phyloP scores from a whole-genome alignment of 805 yeast species.

The Wickerhamiella azyma region DNA sequence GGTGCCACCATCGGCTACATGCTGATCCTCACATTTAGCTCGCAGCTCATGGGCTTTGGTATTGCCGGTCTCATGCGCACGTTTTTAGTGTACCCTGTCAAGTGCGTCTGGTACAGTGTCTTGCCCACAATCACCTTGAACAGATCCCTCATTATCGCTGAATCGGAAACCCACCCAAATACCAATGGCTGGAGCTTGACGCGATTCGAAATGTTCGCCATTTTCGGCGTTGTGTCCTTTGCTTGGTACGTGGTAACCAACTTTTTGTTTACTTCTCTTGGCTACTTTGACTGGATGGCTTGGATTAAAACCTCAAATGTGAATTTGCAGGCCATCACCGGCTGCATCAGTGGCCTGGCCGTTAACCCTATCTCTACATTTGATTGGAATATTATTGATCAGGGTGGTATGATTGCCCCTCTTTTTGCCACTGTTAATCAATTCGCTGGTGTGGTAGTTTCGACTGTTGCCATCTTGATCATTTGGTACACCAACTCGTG shows the following conservation, averaged over 20 bases:
- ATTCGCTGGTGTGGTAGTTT: slow-evolving; percentile 28
- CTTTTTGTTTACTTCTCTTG: slow-evolving; percentile 44
- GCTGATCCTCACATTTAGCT: slow-evolving; percentile 36
- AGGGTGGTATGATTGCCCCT: slow-evolving; percentile 30
- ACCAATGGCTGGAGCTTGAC: slow-evolving; percentile 49
- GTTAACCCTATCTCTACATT: slow-evolving; percentile 40
- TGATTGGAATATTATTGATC: slow-evolving; percentile 32
- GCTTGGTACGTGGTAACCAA: slow-evolving; percentile 58
- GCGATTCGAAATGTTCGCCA: slow-evolving; percentile 36
- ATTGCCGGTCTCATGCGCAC: slow-evolving; percentile 52
- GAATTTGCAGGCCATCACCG: slow-evolving; percentile 37
- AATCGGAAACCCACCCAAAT: slow-evolving; percentile 26
- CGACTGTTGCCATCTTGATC: slow-evolving; percentile 21
- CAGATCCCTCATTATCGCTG: slow-evolving; percentile 32
- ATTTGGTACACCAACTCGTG: slow-evolving; percentile 35
- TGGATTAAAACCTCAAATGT: slow-evolving; percentile 43
- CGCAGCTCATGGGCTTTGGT: slow-evolving; percentile 54
- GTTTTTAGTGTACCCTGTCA: slow-evolving; percentile 39
- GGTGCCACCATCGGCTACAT: slow-evolving; percentile 35
- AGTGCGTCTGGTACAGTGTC: slow-evolving; percentile 41
- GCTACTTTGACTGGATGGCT: slow-evolving; percentile 48
- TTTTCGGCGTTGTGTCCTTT: slow-evolving; percentile 32
- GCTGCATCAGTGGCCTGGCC: slow-evolving; percentile 35
- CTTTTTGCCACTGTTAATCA: slow-evolving; percentile 28
- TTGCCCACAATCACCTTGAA: slow-evolving; percentile 38